Base-by-base conservation (phyloP, 2,329 filamentous ascomycete species). In the Penicillium sp. region DNA sequence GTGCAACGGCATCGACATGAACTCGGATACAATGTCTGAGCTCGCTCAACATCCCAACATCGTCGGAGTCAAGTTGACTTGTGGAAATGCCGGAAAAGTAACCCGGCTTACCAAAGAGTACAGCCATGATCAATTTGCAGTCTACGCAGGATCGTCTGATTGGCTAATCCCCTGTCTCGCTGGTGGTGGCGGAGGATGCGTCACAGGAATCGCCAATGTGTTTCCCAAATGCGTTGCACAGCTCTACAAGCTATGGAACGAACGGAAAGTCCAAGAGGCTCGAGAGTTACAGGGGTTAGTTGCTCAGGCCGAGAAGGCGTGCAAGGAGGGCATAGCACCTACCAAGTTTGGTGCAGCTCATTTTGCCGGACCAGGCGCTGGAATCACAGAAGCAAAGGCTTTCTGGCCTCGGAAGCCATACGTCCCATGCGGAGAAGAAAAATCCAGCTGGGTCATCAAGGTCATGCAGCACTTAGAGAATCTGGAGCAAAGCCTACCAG, bases 281-380 rank as follows among this genome's bases (percentile, higher is more conserved):
- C 66, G 61, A 18, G 64, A 61, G 24, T 59, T 80, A 27, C 79
- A 81, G 45, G 72, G 72, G 3, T 55, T 73, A 3, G 74, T 80
- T 0, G 77, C 79, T 1, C 73, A 77, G 45, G 78, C 78, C 0
- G 79, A 81, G 56, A 79, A 77, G 72, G 78, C 79, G 0, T 81
- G 79, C 57, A 81, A 81, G 62, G 79, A 80, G 64, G 72, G 75
- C 0, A 72, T 81, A 22, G 71, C 76, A 0, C 65, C 71, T 7
- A 81, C 78, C 0, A 81, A 81, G 58, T 81, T 75, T 49, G 78
- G 74, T 5, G 72, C 76, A 0, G 77, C 74, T 62, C 66, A 74
- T 55, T 79, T 75, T 56, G 57, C 77, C 0, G 79, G 77, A 0
- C 67, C 62, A 9, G 58, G 62, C 1, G 59, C 77, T 4, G 77